Percentiles rank a stretch among this genome's conserved stretches.
phyloP scores from a whole-genome alignment of 495 filamentous ascomycete species.

The Aspergillus sparsus region DNA sequence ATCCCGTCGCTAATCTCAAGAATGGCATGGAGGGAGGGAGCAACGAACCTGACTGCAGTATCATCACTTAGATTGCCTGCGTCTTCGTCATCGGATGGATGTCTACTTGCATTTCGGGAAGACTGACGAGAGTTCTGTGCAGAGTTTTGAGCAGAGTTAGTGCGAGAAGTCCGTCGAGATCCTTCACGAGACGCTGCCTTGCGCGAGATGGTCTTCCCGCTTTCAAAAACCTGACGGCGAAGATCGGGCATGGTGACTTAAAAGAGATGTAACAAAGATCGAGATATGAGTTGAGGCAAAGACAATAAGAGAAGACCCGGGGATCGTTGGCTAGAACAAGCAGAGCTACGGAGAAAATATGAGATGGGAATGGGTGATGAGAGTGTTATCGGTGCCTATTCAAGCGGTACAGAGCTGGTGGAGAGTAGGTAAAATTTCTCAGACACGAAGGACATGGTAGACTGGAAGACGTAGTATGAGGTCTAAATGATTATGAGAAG shows the following conservation, averaged over 20 bases:
- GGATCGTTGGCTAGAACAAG: conserved; percentile 2
- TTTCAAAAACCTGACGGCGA: conserved; percentile 76
- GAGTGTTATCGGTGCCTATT: conserved; percentile 21
- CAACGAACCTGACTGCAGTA: conserved; percentile 65
- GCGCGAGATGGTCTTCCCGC: conserved; percentile 87
- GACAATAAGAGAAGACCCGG: not conserved
- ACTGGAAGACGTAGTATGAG: not conserved
- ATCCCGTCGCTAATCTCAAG: conserved; percentile 10
- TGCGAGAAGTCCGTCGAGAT: conserved; percentile 64
- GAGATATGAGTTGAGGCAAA: conserved; percentile 1
- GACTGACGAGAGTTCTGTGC: conserved; percentile 62
- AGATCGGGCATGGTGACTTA: conserved; percentile 53
- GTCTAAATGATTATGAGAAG: conserved; percentile 15
- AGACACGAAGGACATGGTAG: conserved; percentile 36
- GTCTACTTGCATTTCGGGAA: conserved; percentile 57
- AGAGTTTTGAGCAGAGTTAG: conserved; percentile 63
- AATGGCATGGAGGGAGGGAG: conserved; percentile 14
- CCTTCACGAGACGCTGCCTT: conserved; percentile 77
- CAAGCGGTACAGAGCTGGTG: conserved; percentile 19
- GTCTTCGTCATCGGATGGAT: conserved; percentile 78
- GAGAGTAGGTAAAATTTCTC: conserved; percentile 21
- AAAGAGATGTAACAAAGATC: conserved; percentile 1
- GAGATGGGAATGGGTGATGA: not conserved
- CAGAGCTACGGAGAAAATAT: conserved; percentile 3
- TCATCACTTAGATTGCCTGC: conserved; percentile 63